These are phyloP conservation scores for Eutrema heterophyllum DNA, from an alignment of 345 rosid species.

Conservation along the genomic window DNA sequence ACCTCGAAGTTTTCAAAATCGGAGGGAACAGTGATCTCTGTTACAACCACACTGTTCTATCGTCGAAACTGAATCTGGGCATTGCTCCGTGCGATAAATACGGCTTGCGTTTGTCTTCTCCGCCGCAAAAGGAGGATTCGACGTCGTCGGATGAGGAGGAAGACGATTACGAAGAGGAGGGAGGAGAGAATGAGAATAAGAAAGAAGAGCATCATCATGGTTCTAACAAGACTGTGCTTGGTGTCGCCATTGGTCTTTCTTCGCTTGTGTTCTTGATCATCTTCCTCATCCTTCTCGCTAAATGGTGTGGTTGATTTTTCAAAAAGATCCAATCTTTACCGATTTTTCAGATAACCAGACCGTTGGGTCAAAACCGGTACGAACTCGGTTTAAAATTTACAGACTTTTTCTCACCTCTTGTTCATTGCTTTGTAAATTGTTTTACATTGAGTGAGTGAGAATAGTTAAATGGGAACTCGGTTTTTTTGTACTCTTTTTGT, in stretches of 20 bases:
- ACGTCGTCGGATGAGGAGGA: slow-evolving; percentile 47
- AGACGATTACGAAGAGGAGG: slow-evolving; percentile 34
- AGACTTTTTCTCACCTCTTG: background rate
- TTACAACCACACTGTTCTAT: slow-evolving; percentile 53
- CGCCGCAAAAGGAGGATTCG: background rate
- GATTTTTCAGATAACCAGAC: background rate
- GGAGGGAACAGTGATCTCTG: slow-evolving; percentile 67
- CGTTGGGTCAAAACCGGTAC: background rate
- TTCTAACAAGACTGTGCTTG: slow-evolving; percentile 65
- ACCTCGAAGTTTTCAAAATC: slow-evolving; percentile 47
- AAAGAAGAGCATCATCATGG: slow-evolving; percentile 50
- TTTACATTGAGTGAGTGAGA: background rate
- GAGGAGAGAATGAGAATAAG: slow-evolving; percentile 29
- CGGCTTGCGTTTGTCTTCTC: slow-evolving; percentile 67
- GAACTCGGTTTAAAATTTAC: background rate
- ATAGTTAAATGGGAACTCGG: background rate
- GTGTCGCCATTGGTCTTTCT: slow-evolving; percentile 64
- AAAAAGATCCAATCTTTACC: background rate
- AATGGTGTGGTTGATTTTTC: slow-evolving; percentile 39
- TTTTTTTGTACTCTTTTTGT: background rate
- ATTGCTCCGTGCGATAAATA: slow-evolving; percentile 73
- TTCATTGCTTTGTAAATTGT: background rate
- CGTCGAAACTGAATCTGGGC: slow-evolving; percentile 69
- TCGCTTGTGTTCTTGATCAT: slow-evolving; percentile 69
- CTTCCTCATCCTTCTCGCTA: slow-evolving; percentile 60